These are phyloP conservation scores for Solanum dulcamara DNA, from an alignment of 257 asterid genomes.

Conservation along the genomic window DNA sequence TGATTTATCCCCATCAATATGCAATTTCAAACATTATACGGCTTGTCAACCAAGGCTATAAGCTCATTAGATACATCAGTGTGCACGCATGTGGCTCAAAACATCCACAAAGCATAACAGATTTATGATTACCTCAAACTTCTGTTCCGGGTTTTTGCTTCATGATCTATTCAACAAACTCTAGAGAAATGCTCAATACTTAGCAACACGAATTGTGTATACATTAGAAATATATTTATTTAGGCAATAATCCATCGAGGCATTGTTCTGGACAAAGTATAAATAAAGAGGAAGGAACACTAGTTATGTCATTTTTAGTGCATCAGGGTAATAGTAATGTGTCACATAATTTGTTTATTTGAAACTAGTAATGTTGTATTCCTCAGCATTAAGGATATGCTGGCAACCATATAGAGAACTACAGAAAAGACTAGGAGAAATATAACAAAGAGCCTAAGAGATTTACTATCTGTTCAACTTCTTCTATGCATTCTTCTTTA, in stretches of 20 bases:
- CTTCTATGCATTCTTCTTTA: too few species aligned
- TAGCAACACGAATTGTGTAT: background rate
- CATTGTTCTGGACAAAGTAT: background rate
- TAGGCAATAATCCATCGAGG: background rate
- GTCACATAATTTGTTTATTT: background rate
- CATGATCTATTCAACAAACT: background rate
- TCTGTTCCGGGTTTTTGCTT: too few species aligned
- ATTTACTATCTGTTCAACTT: too few species aligned
- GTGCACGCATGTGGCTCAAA: background rate
- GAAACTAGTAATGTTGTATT: too few species aligned
- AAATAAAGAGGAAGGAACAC: background rate
- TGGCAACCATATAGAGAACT: too few species aligned
- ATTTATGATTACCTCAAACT: background rate
- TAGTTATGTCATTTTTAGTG: too few species aligned
- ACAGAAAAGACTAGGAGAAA: too few species aligned
- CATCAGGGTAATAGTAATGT: too few species aligned
- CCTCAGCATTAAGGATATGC: too few species aligned
- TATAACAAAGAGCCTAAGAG: too few species aligned
- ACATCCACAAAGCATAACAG: background rate
- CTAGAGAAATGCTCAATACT: background rate
- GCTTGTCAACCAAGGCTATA: background rate
- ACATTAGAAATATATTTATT: too few species aligned
- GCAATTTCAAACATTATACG: background rate
- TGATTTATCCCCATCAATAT: background rate
- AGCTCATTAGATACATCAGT: background rate